A percentile compares a stretch with the other conserved stretches of the same genome.
Evolutionary conservation across 2,329 filamentous ascomycete genomes (phyloP).

Genomic region (Orbilia quercus): DNA sequence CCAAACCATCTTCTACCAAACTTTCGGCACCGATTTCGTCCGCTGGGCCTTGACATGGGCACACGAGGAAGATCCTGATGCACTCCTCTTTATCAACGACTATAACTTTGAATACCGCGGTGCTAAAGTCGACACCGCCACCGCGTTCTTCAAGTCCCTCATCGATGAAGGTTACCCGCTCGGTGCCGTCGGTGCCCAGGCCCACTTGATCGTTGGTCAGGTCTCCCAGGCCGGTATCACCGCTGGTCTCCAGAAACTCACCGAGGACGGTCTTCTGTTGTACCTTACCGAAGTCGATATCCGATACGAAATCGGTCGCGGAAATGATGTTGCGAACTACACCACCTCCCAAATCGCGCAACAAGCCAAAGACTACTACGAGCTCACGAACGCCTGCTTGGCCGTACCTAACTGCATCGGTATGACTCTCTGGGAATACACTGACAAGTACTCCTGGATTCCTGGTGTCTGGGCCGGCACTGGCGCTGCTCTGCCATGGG

Average conservation of each 20-base stretch:
- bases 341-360: conserved; percentile 45
- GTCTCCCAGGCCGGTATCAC: conserved; percentile 49
- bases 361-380: conserved; percentile 55
- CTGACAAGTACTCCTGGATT: conserved; percentile 65
- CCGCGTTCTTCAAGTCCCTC: conserved; percentile 62
- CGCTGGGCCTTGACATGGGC: conserved; percentile 70
- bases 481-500: conserved; percentile 65
- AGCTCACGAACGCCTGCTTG: conserved; percentile 54
- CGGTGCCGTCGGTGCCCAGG: conserved; percentile 53
- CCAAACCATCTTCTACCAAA: conserved; percentile 68
- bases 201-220: conserved; percentile 53
- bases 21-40: conserved; percentile 70
- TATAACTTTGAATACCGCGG: conserved; percentile 71
- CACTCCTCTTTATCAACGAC: conserved; percentile 73
- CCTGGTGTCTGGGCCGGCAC: conserved; percentile 64
- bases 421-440: conserved; percentile 65
- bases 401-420: conserved; percentile 62
- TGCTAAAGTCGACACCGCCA: conserved; percentile 65
- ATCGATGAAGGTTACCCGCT: conserved; percentile 46
- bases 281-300: conserved; percentile 55
- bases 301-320: conserved; percentile 52
- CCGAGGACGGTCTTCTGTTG: conserved; percentile 41
- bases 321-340: conserved; percentile 53
- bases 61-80: conserved; percentile 67
- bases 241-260: conserved; percentile 43